Percentiles rank a stretch among this genome's conserved stretches.
These are phyloP conservation scores for Nitzschia sp. DNA, from an alignment of 108 stramenopile genomes.

Conservation along the genomic window DNA sequence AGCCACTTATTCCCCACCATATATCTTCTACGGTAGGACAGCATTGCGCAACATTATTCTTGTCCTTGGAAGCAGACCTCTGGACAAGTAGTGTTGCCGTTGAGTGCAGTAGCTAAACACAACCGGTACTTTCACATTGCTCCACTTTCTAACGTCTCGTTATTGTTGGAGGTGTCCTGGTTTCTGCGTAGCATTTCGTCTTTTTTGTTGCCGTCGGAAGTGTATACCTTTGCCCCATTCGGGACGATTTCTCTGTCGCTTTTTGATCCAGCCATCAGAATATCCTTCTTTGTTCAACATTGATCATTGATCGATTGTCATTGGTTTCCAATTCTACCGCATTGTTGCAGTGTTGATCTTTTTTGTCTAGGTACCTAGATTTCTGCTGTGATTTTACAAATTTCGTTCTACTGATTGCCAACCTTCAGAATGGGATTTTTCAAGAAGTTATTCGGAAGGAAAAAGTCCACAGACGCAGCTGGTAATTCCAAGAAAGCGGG, in stretches of 20 bases:
- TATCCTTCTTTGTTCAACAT: not conserved
- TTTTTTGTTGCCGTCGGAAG: not conserved
- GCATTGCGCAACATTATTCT: not conserved
- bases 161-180: too few relatives aligned
- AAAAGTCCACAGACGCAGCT: slow-evolving; percentile 6
- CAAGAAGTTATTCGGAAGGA: slow-evolving; percentile 28
- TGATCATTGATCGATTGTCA: slow-evolving; percentile 3
- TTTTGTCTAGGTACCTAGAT: not conserved
- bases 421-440: slow-evolving; percentile 27
- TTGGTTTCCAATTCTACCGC: not conserved
- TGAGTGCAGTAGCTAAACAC: too few relatives aligned
- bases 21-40: not conserved
- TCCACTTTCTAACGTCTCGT: too few relatives aligned
- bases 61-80: not conserved
- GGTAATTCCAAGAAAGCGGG: not conserved
- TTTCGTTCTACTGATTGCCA: not conserved
- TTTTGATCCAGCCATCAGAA: not conserved
- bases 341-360: not conserved
- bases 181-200: too few relatives aligned
- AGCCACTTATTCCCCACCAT: not conserved
- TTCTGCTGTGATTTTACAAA: too few relatives aligned
- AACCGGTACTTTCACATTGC: too few relatives aligned
- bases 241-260: not conserved
- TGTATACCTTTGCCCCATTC: not conserved
- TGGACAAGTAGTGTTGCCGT: too few relatives aligned